Base-by-base conservation (phyloP, 2,329 filamentous ascomycete species). In the Metarhizium rileyi region DNA sequence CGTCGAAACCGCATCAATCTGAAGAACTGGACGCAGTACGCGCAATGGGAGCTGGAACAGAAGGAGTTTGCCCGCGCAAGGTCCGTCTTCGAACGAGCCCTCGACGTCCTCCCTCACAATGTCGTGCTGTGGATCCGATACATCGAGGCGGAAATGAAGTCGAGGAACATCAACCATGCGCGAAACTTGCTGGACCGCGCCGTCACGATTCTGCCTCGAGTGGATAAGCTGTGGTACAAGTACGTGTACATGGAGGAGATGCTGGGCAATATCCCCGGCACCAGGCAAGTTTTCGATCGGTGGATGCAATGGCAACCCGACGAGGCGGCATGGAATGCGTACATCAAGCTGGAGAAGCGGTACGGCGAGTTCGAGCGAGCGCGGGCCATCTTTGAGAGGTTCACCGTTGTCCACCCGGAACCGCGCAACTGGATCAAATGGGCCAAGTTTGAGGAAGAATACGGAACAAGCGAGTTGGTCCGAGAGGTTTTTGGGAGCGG, bases 171-270 rank as follows among this genome's bases (percentile, higher is more conserved):
- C 74, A 95, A 95, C 66, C 91, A 97, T 76, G 90, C 93, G 30
- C 78, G 93, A 51, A 98, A 98, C 65, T 70, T 98, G 47, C 80
- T 98, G 47, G 93, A 98, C 66, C 84, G 93, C 49, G 90, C 93
- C n/a, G 88, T 97, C 48, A 90, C 90, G 1, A 87, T 94, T 50
- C 73, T 96, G 36, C 93, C 93, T 5, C 77, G 93, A 50, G 81
- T 97, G 38, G 90, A 97, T 66, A 97, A 97, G 75, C 73, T 98
- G 30, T 98, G 93, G 93, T 98, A 95, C 74, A 97, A 97, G 67
- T 98, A 96, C 73, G 89, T 95, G 25, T 95, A 95, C 66, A 94
- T 95, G 86, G 91, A 97, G 72, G 93, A 98, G 76, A 97, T 91
- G 70, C 77, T 98, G 49, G 90, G 90, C 6, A 96, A 98, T 61